A percentile compares a stretch with the other conserved stretches of the same genome.
Evolutionary conservation across 257 asterid genomes (phyloP).

Genomic region (Primulina huaijiensis): DNA sequence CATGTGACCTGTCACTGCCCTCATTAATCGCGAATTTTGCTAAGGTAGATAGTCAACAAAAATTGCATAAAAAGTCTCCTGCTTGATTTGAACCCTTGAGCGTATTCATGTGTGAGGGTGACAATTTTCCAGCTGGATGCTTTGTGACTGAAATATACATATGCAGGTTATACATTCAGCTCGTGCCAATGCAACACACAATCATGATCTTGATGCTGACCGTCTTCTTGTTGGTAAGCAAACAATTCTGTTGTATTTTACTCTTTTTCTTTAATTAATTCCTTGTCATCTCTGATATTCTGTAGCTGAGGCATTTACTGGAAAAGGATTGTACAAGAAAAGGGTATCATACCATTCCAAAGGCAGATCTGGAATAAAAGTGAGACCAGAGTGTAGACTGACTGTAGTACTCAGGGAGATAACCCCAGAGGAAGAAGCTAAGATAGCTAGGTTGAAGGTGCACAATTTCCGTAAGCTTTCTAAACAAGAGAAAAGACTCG

Average conservation of each 20-base stretch:
- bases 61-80: not conserved
- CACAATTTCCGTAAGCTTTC: conserved; percentile 65
- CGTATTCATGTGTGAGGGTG: not conserved
- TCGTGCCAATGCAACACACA: conserved; percentile 88
- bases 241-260: not conserved
- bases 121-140: not conserved
- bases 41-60: not conserved
- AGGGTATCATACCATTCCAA: conserved; percentile 71
- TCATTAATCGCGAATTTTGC: not conserved
- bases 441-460: conserved; percentile 84
- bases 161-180: conserved; percentile 88
- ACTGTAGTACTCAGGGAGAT: conserved; percentile 83
- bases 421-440: conserved; percentile 84
- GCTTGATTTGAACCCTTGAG: not conserved
- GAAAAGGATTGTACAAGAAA: conserved; percentile 74
- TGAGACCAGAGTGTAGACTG: conserved; percentile 77
- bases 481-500: conserved; percentile 71
- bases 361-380: conserved; percentile 61
- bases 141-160: not conserved
- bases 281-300: conserved; percentile 12
- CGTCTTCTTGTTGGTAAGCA: conserved; percentile 83
- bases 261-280: conserved; percentile 1
- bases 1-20: not conserved
- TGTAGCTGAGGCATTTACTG: conserved; percentile 91
- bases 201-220: conserved; percentile 68